Evolutionary conservation across 2,329 filamentous ascomycete genomes (phyloP).

Genomic region (Metarhizium humberi): DNA sequence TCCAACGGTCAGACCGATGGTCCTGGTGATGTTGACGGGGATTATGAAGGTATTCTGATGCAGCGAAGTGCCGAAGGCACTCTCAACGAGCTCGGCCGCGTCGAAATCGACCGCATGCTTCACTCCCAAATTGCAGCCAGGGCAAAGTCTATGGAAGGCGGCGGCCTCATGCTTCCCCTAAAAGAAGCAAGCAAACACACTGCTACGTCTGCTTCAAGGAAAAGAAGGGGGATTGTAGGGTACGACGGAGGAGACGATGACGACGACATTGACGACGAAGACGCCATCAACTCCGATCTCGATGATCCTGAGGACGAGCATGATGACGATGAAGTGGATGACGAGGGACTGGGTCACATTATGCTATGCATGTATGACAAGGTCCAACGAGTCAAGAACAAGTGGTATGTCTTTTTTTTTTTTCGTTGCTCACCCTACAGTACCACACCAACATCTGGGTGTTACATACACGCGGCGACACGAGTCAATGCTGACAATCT

Average conservation of each 20-base stretch:
- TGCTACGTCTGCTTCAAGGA: slow-evolving; percentile 7
- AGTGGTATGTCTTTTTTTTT: slow-evolving; percentile 48
- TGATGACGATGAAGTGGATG: slow-evolving; percentile 78
- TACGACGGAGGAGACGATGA: slow-evolving; percentile 57
- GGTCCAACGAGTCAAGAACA: slow-evolving; percentile 98
- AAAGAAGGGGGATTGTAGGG: slow-evolving; percentile 30
- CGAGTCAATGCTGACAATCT: slow-evolving; percentile 14
- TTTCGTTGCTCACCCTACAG: too few relatives aligned
- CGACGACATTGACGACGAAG: slow-evolving; percentile 64
- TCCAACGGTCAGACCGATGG: slow-evolving; percentile 63
- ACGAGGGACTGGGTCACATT: slow-evolving; percentile 75
- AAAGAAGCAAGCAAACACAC: slow-evolving; percentile 38
- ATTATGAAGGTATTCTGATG: slow-evolving; percentile 51
- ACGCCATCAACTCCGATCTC: slow-evolving; percentile 96
- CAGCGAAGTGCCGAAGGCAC: slow-evolving; percentile 45
- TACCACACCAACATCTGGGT: too few relatives aligned
- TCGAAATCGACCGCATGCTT: slow-evolving; percentile 60
- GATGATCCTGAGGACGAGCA: slow-evolving; percentile 86
- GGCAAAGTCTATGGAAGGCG: slow-evolving; percentile 63
- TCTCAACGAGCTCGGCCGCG: slow-evolving; percentile 44
- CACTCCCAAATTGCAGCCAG: slow-evolving; percentile 57
- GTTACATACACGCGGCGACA: too few relatives aligned
- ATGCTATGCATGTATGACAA: slow-evolving; percentile 99
- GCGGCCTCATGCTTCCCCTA: slow-evolving; percentile 66
- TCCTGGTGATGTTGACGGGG: slow-evolving; percentile 42